A percentile compares a stretch with the other conserved stretches of the same genome.
These are phyloP conservation scores for Coprinopsis marcescibilis DNA, from an alignment of 768 basidiomycete species.

Conservation along the genomic window DNA sequence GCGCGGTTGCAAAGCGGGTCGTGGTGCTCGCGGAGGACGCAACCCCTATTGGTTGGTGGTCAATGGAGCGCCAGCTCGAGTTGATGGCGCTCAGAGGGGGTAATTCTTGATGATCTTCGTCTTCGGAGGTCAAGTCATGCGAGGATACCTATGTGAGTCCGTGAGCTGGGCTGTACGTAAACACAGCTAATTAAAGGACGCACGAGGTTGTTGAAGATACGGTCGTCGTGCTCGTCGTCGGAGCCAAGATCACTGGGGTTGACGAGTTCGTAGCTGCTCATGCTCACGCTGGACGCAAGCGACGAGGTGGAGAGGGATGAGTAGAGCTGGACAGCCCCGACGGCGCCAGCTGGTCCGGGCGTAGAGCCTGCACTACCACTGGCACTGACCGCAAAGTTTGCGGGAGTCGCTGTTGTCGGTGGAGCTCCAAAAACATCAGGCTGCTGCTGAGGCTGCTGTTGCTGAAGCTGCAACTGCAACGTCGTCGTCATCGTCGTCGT, in stretches of 20 bases:
- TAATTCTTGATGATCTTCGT: constrained; percentile 18
- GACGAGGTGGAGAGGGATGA: constrained; percentile 29
- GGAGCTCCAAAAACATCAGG: neutral
- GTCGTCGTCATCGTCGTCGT: neutral
- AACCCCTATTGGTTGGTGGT: neutral
- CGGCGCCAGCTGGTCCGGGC: constrained; percentile 12
- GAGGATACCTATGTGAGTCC: constrained; percentile 18
- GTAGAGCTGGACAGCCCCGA: constrained; percentile 5
- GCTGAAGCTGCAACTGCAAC: neutral
- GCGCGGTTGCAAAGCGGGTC: too few relatives aligned
- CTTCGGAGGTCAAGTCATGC: constrained; percentile 24
- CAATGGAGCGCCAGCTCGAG: neutral
- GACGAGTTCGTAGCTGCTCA: constrained; percentile 37
- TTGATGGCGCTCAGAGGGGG: constrained; percentile 11
- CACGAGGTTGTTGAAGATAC: constrained; percentile 22
- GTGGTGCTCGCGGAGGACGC: neutral
- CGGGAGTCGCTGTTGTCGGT: neutral
- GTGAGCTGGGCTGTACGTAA: neutral
- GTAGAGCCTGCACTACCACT: constrained; percentile 4
- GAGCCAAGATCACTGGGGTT: constrained; percentile 36
- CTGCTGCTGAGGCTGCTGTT: neutral
- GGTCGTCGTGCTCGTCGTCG: constrained; percentile 31
- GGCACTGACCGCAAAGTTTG: neutral
- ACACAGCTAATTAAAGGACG: constrained; percentile 13
- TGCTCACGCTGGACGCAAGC: constrained; percentile 26